Percentiles rank a stretch among this genome's conserved stretches.
Evolutionary conservation across 306 rosid genomes (phyloP).

Genomic region (Quillaja saponaria): DNA sequence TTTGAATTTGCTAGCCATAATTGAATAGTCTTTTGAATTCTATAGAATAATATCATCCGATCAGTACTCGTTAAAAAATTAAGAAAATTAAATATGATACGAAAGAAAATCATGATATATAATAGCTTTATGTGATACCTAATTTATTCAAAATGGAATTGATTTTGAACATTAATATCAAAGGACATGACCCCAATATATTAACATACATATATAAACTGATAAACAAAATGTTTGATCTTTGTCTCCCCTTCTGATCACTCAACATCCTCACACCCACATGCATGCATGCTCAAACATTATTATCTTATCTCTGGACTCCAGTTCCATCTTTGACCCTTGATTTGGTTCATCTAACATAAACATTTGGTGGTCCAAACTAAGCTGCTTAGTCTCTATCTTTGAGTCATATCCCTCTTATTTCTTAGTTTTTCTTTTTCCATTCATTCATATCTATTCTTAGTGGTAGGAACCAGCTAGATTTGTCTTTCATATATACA

Average conservation of each 20-base stretch:
- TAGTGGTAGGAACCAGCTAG: too few species aligned
- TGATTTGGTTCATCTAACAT: slow-evolving; percentile 40
- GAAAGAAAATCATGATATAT: too few species aligned
- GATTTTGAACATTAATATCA: slow-evolving; percentile 25
- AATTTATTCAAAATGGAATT: slow-evolving; percentile 7
- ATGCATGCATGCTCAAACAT: slow-evolving; percentile 36
- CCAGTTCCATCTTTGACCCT: slow-evolving; percentile 49
- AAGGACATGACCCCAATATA: slow-evolving; percentile 55
- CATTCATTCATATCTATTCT: too few species aligned
- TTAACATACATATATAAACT: slow-evolving; percentile 2
- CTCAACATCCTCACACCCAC: not conserved
- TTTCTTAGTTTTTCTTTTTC: slow-evolving; percentile 12
- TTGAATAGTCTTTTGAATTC: too few species aligned
- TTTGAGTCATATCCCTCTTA: not conserved
- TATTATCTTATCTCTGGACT: slow-evolving; percentile 40
- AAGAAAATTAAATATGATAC: too few species aligned
- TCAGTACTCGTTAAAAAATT: too few species aligned
- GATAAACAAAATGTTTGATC: slow-evolving; percentile 38
- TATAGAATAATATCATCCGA: too few species aligned
- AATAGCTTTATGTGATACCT: too few species aligned
- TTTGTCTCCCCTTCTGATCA: slow-evolving; percentile 37
- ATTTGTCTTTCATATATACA: too few species aligned
- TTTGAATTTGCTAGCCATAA: too few species aligned
- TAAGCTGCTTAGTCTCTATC: slow-evolving; percentile 21
- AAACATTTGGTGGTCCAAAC: slow-evolving; percentile 27